Evolutionary conservation across 2,329 filamentous ascomycete genomes (phyloP).

Genomic region (Cercospora nicotianae): DNA sequence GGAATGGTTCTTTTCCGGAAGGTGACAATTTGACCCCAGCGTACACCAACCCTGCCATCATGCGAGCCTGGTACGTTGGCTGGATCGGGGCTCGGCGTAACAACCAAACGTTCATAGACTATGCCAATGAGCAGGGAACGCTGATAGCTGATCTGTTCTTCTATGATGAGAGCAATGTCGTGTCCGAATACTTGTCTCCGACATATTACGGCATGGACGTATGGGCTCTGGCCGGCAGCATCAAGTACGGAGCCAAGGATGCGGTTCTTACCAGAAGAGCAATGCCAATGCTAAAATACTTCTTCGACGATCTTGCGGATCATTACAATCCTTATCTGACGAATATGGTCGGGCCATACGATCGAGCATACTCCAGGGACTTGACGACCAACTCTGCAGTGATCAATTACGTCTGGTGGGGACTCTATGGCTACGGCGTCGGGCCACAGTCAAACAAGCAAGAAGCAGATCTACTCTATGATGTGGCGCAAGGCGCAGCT

Average conservation of each 20-base stretch:
- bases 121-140: not conserved
- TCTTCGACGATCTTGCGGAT: not conserved
- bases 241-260: not conserved
- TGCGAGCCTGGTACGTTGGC: not conserved
- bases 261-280: not conserved
- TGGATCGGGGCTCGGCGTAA: not conserved
- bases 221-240: not conserved
- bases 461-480: not conserved
- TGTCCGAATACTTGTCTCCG: not conserved
- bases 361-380: not conserved
- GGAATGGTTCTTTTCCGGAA: not conserved
- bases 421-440: not conserved
- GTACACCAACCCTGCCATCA: not conserved
- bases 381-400: not conserved
- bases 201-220: not conserved
- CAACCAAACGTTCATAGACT: not conserved
- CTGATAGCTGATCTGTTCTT: not conserved
- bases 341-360: not conserved
- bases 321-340: not conserved
- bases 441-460: not conserved
- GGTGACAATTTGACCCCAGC: not conserved
- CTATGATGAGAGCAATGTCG: not conserved
- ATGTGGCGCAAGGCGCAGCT: not conserved
- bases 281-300: not conserved
- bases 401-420: not conserved